Evolutionary conservation across 352 stramenopile species (phyloP), one percentile per base, ranked within the genome.

Genomic region (Phytophthora foliorum): DNA sequence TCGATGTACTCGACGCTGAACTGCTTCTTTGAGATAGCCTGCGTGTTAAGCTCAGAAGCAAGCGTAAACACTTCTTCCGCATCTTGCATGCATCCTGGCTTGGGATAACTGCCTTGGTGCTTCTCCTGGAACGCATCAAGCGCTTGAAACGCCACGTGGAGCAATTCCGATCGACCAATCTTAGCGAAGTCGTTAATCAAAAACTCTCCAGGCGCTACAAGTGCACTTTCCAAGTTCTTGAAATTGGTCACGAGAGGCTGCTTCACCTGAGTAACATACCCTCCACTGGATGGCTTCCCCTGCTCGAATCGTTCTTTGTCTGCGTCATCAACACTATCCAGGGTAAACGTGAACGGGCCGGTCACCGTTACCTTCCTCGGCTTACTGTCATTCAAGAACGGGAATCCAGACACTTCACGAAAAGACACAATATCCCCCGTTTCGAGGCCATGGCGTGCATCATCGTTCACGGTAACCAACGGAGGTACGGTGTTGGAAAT

Each of bases 101-200:
- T 84, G 4, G 97, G 97, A 49, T 94, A 94, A 27, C 77, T 73
- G 17, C 88, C 84, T 46, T 81, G 67, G 42, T 97, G 75, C 56
- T 90, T 87, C 17, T 80, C 78, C 11, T 85, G 77, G 75, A 98
- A 99, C 9, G 75, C 77, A 62, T 98, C 88, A 14, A 98, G 75
- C 5, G 84, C 94, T 49, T 92, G 86, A 67, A 98, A 96, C 2
- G 88, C 92, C 45, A 98, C 31, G 70, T 98, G 95, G 16, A 98
- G 88, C 42, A 96, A 72, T 59, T 95, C 87, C 0, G 91, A 85
- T 24, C 97, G 94, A 60, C 96, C 97, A 57, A 99, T 84, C 77
- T 99, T 99, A 32, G 97, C 97, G 80, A 99, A 99, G 59, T 99
- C 98, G 25, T 85, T 99, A 61, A 99, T 86, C 68, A 99, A 91